Evolutionary conservation across 495 filamentous ascomycete species (phyloP), one percentile per base, ranked within the genome.

Genomic region (Chaetomidium leptoderma): DNA sequence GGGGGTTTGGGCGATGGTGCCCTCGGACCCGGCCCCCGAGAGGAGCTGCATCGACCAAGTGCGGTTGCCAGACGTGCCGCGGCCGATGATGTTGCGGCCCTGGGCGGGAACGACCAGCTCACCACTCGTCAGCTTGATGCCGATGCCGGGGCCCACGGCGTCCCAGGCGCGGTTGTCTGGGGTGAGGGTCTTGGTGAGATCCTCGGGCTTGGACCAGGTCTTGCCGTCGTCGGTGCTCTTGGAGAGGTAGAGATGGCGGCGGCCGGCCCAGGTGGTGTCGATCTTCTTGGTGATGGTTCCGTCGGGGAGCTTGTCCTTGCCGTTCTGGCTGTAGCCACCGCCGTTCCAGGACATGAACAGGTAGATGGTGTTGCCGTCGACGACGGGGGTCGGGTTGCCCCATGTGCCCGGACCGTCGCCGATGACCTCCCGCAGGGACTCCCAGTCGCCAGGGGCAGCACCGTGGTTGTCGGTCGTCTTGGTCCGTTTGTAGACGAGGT

Each of bases 341-440:
- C 26, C 26, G 43, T 46, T 46, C 43, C 43, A 46, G 23, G 43
- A 46, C 43, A 46, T 29, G 26, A 46, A 46, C 1, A 46, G 43
- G 43, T 46, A 46, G 26, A 46, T 46, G 23, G 43, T 46, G 24
- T 46, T n/a, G 43, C 43, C 43, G 26, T 46, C 43, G 13, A 46
- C 43, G 17, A 46, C 43, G 5, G 43, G 43, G 3, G 43, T 46
- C 24, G 43, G 43, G 43, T 46, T 46, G 7, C 43, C 43, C 43
- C 43, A 46, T 16, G 43, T 46, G 43, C 43, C 43, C 13, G 43
- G 17, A 16, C 43, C 43, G 43, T 8, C 1, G 11, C 43, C 43
- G 26, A 46, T 13, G 10, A 46, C 43, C 6, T 46, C 43, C 14
- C 21, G 11, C 24, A 46, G 24, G 4, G 24, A 17, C 43, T 46